Conservation (phyloP, 768 basidiomycete species). For the Pleurotus eryngii region DNA sequence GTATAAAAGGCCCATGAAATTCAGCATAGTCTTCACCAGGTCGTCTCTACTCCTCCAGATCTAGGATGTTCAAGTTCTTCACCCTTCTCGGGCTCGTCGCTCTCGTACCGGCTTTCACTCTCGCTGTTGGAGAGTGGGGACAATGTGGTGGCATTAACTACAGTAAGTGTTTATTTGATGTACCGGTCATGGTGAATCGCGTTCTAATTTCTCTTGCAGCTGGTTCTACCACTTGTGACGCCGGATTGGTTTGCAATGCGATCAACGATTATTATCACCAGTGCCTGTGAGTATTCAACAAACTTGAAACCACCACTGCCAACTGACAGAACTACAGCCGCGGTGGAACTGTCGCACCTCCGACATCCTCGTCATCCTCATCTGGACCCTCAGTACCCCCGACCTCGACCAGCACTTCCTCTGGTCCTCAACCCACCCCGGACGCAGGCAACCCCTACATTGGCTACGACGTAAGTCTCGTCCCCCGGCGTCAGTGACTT, state of each 20-base stretch:
- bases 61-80: conserved; percentile 45
- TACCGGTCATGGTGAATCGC: not conserved
- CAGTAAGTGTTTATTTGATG: conserved; percentile 31
- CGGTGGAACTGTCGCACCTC: conserved; percentile 19
- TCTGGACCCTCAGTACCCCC: conserved; percentile 35
- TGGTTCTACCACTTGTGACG: conserved; percentile 36
- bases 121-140: conserved; percentile 41
- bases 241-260: conserved; percentile 31
- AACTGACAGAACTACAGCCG: no score
- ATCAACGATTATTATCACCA: conserved; percentile 22
- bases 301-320: not conserved
- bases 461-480: conserved; percentile 37
- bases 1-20: not conserved
- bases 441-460: conserved; percentile 50
- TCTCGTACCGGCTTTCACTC: conserved; percentile 40
- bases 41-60: conserved; percentile 8
- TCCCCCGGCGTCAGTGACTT: not conserved
- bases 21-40: not conserved
- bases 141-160: conserved; percentile 55
- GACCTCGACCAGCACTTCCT: conserved; percentile 20
- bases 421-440: conserved; percentile 32
- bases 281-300: conserved; percentile 30
- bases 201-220: conserved; percentile 18
- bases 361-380: conserved; percentile 37
- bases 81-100: conserved; percentile 39